These are phyloP conservation scores for Chaetomium cochliodes DNA, from an alignment of 495 filamentous ascomycete species.

Conservation along the genomic window DNA sequence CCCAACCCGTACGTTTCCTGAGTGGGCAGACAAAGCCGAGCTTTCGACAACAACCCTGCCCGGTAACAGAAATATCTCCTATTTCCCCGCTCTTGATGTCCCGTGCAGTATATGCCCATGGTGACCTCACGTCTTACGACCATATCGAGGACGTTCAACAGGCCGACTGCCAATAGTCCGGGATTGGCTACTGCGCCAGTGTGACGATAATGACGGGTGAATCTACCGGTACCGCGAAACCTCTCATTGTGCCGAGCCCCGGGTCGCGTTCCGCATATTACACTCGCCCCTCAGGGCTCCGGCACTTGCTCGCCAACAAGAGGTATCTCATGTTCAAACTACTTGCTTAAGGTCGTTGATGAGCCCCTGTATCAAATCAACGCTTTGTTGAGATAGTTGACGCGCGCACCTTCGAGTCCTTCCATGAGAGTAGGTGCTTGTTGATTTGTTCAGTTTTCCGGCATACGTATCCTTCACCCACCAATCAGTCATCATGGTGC, in stretches of 20 bases:
- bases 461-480: no score
- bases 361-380: neutral
- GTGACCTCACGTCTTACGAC: neutral
- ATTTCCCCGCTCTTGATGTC: neutral
- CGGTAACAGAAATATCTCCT: neutral
- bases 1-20: neutral
- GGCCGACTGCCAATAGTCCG: neutral
- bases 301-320: slow-evolving; percentile 4
- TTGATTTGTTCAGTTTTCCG: no score
- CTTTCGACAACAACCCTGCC: neutral
- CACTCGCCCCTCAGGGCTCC: neutral
- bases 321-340: neutral
- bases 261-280: neutral
- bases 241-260: neutral
- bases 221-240: neutral
- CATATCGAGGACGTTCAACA: neutral
- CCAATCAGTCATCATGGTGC: neutral
- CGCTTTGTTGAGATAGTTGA: no score
- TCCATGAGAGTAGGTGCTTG: no score
- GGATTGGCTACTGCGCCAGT: neutral
- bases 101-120: neutral
- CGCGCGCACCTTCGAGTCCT: no score
- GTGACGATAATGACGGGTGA: no score
- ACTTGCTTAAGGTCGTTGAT: neutral
- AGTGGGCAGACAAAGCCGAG: neutral